Evolutionary conservation across 441 rosid genomes (phyloP), one percentile per base, ranked within the genome.

Genomic region (Jatropha podagrica): DNA sequence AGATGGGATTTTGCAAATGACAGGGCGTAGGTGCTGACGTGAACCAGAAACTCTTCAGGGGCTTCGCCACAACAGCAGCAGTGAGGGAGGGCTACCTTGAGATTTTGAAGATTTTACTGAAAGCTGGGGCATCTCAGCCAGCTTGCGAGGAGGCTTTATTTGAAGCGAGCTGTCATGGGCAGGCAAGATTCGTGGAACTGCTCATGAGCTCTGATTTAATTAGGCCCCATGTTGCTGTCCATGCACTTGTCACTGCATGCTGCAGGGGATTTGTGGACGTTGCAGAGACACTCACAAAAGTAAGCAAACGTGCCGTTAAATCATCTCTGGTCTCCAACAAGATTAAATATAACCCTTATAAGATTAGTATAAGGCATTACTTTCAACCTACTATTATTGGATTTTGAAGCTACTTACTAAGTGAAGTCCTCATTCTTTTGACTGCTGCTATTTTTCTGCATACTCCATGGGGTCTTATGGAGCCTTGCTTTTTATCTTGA

Each of bases 11-110:
- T 76, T 78, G 58, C 69, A 65, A 79, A 64, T 86, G 76, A 73
- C 95, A 96, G 98, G 86, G 88, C 78, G 56, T 79, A 70, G 98
- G 99, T 72, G 99, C 98, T 74, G 97, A 96, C 76, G 97, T 94
- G 69, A 96, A 92, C 88, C 97, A 88, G 91, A 92, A 89, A 83
- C 91, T 93, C 23, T 90, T 96, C 83, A 89, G 91, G 86, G 98
- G 99, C 44, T 94, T 81, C 73, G 96, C 99, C 44, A 89, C 96
- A 38, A 91, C 98, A 74, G 93, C 91, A 61, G 97, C 98, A 52
- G 97, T 89, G 67, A 90, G 99, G 83, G 98, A 92, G 87, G 95
- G 92, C 83, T 92, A 83, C 74, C 84, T 85, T 26, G 89, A 90
- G 86, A 89, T 96, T 75, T 82, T 96, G 84, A 91, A 94, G 84